A percentile compares a stretch with the other conserved stretches of the same genome.
Evolutionary conservation across 2,329 filamentous ascomycete species (phyloP).

Genomic region (Aspergillus awamori): DNA sequence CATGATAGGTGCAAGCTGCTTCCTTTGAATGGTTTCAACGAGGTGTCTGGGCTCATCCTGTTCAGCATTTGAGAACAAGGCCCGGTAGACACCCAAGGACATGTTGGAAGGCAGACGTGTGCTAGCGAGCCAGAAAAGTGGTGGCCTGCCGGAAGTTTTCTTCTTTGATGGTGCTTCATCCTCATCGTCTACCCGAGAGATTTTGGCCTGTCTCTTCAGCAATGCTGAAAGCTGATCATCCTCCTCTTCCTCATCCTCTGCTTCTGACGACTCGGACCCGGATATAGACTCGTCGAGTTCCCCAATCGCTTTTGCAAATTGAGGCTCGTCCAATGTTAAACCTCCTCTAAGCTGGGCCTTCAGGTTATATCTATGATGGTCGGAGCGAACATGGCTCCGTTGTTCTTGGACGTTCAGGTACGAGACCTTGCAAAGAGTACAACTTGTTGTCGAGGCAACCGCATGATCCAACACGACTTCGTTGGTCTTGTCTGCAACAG

Average conservation of each 20-base stretch:
- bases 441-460: constrained; percentile 67
- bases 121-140: constrained; percentile 83
- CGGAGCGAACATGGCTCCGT: constrained; percentile 81
- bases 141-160: constrained; percentile 66
- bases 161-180: constrained; percentile 53
- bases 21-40: constrained; percentile 69
- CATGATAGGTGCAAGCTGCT: constrained; percentile 71
- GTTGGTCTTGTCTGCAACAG: constrained; percentile 28
- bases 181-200: constrained; percentile 57
- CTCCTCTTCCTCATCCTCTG: constrained; percentile 64
- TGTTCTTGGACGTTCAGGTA: constrained; percentile 79
- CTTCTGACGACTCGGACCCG: constrained; percentile 68
- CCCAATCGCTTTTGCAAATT: constrained; percentile 84
- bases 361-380: constrained; percentile 90
- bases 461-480: constrained; percentile 43
- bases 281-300: constrained; percentile 93
- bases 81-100: constrained; percentile 83
- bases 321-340: constrained; percentile 71
- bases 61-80: constrained; percentile 74
- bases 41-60: constrained; percentile 65
- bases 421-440: constrained; percentile 73
- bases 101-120: constrained; percentile 73
- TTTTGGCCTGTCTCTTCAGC: constrained; percentile 78
- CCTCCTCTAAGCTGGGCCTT: constrained; percentile 83
- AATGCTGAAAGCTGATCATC: constrained; percentile 68